Base-by-base conservation (phyloP, 148 eudicot species). In the Rhododendron ferrugineum region DNA sequence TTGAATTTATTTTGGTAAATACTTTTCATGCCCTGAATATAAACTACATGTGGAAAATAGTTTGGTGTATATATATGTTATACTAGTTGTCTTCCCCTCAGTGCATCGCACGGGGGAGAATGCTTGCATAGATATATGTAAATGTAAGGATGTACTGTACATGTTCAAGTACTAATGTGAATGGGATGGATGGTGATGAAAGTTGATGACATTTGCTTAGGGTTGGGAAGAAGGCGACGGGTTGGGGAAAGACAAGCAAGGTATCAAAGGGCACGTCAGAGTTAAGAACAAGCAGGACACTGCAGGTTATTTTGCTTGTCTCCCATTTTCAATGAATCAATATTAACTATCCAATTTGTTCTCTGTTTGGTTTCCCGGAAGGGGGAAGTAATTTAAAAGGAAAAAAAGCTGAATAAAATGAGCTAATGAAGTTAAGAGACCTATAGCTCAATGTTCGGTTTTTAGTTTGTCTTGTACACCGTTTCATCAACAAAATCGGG, bases 211-310 rank as follows among this genome's bases (percentile, higher is more conserved):
- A 66, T 26, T 66, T 66, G 34, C 74, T 20, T 81, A 97, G 99
- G 99, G 99, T 37, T 97, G 99, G 99, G 98, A 97, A 88, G 99
- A 97, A 95, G 99, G 99, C 18, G 99, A 97, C 91, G 99, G 99
- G 8, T 93, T 97, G 78, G 99, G 99, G 18, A 97, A 95, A 85
- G 94, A 97, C 23, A 97, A 97, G 87, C 99, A 97, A 93, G 99
- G 99, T 62, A 97, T 97, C 90, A 97, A 95, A 92, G 99, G 99
- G 23, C 87, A 97, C 82, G 93, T 97, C 60, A 89, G 98, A 78
- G 99, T 97, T 87, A 90, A 92, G 87, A 95, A 97, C 92, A 97
- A 97, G 56, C 94, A 97, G 85, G 99, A 97, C 81, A 92, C 93
- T 22, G 20, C 89, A 85, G 97, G 96, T 92, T 32, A 60, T 70